phyloP scores from a whole-genome alignment of 2,329 filamentous ascomycete species.

The Trichoderma semiorbis region DNA sequence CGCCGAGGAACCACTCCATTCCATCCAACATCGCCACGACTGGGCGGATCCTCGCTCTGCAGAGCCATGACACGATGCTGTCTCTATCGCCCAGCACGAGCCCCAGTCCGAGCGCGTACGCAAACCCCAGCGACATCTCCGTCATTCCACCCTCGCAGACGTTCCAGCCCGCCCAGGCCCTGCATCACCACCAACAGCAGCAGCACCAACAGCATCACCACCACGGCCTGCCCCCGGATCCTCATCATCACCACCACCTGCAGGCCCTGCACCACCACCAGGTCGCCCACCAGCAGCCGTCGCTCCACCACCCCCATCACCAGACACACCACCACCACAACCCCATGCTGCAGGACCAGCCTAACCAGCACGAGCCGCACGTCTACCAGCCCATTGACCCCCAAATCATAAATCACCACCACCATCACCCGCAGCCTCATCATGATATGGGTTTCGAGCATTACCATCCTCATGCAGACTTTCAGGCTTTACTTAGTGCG shows the following conservation, averaged over 20 bases:
- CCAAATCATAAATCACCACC: conserved; percentile 20
- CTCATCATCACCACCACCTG: conserved; percentile 28
- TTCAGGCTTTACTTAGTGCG: conserved; percentile 52
- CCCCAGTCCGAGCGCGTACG: conserved; percentile 40
- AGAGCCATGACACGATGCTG: conserved; percentile 29
- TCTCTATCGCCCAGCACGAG: conserved; percentile 26
- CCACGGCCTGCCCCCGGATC: neutral
- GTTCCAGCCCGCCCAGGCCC: conserved; percentile 27
- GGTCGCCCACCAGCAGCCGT: conserved; percentile 43
- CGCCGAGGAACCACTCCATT: neutral
- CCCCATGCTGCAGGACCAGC: conserved; percentile 33
- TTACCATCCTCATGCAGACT: conserved; percentile 45
- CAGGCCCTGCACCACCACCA: conserved; percentile 30
- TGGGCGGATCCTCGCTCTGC: conserved; percentile 29
- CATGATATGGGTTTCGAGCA: conserved; percentile 39
- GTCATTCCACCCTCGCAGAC: conserved; percentile 39
- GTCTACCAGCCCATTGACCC: conserved; percentile 57
- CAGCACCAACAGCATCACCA: conserved; percentile 23
- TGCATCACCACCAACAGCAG: conserved; percentile 21
- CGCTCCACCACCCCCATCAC: conserved; percentile 42
- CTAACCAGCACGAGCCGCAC: conserved; percentile 29
- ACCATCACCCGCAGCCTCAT: conserved; percentile 6
- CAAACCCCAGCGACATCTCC: conserved; percentile 48
- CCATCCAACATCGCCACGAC: conserved; percentile 17
- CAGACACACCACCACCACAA: conserved; percentile 32